Percentiles rank a stretch among this genome's conserved stretches.
These are phyloP conservation scores for Picochlorum sp. DNA, from an alignment of 139 green algal species.

Conservation along the genomic window DNA sequence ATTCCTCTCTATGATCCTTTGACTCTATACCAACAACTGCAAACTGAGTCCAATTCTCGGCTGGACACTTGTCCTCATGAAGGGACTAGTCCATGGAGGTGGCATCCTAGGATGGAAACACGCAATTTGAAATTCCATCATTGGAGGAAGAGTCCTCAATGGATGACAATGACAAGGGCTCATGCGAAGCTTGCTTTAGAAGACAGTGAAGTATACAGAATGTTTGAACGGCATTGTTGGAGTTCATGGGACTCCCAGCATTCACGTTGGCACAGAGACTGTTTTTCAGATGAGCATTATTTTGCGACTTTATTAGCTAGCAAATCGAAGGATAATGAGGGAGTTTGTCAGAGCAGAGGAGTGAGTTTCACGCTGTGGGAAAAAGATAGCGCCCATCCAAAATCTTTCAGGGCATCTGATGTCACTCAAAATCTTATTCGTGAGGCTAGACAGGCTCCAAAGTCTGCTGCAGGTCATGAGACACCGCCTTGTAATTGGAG, in stretches of 20 bases:
- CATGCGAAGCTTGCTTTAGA: conserved; percentile 17
- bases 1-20: conserved; percentile 21
- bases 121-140: neutral
- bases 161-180: conserved; percentile 8
- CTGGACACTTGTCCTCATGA: neutral
- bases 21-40: conserved; percentile 18
- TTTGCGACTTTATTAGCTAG: conserved; percentile 17
- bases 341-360: neutral
- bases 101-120: conserved; percentile 4
- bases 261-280: conserved; percentile 10
- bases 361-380: conserved; percentile 1
- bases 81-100: conserved; percentile 6
- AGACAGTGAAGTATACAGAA: conserved; percentile 14
- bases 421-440: neutral
- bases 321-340: neutral
- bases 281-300: conserved; percentile 26
- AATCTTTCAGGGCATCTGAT: neutral
- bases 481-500: neutral
- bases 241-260: conserved; percentile 5
- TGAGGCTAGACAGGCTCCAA: neutral
- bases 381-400: conserved; percentile 1
- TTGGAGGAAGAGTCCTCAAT: conserved; percentile 23
- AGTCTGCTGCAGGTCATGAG: neutral
- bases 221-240: conserved; percentile 17
- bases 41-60: conserved; percentile 1